These are phyloP conservation scores for Inga oerstediana DNA, from an alignment of 306 rosid genomes.

Conservation along the genomic window DNA sequence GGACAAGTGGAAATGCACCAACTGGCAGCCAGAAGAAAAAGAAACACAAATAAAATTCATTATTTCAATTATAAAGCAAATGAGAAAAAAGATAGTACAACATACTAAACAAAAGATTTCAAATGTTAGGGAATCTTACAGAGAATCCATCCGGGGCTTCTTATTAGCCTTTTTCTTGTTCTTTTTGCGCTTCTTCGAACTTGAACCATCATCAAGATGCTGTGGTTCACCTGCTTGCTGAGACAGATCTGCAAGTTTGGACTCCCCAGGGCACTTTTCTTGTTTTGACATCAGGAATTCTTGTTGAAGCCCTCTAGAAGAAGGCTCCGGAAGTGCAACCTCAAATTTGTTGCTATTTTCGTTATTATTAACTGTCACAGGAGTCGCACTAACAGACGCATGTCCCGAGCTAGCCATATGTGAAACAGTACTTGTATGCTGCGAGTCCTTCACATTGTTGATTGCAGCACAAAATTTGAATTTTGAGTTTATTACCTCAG, in stretches of 20 bases:
- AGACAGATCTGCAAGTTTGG: conserved; percentile 31
- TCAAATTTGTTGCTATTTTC: conserved; percentile 12
- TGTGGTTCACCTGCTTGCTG: conserved; percentile 33
- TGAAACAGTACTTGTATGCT: not conserved
- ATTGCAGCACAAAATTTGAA: conserved; percentile 26
- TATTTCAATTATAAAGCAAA: not conserved
- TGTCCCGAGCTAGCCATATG: conserved; percentile 13
- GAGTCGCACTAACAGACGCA: not conserved
- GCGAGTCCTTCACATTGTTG: conserved; percentile 20
- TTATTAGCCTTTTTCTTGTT: conserved; percentile 50
- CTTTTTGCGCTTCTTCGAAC: conserved; percentile 46
- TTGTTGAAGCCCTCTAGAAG: conserved; percentile 23
- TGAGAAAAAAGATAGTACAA: not conserved
- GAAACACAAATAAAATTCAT: not conserved
- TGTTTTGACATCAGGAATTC: conserved; percentile 28
- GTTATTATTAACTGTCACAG: conserved; percentile 9
- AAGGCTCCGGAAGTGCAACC: conserved; percentile 19
- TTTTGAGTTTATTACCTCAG: conserved; percentile 50
- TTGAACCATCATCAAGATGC: conserved; percentile 22
- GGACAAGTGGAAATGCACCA: not conserved
- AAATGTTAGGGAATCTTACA: conserved; percentile 42
- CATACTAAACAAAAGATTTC: not conserved
- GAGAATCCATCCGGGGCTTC: conserved; percentile 33
- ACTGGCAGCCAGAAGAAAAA: not conserved
- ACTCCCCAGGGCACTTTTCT: conserved; percentile 12